Base-by-base conservation (phyloP, 2,329 filamentous ascomycete genomes). In the Aspergillus jensenii region DNA sequence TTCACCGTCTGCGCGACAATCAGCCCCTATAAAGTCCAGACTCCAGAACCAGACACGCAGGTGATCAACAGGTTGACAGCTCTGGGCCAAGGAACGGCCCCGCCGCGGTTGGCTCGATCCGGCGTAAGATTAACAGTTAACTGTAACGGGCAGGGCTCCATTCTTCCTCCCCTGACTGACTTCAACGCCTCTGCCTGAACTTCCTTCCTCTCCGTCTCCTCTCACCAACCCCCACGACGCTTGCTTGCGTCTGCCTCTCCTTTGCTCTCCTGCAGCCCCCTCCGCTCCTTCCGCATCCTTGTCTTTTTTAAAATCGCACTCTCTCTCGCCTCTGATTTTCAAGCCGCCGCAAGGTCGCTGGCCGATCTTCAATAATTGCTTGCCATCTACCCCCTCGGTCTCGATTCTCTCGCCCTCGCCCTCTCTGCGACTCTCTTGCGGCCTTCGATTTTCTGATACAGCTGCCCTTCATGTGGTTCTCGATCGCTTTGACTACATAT, bases 391-490 rank as follows among this genome's bases (percentile, higher is more conserved):
- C 52, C 14, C 43, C 46, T 51, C 54, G 15, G 37, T 27, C 56
- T 49, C 55, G 58, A 58, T 52, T 31, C 25, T 41, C 52, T 39
- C 51, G 58, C 37, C 33, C 23, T 41, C 52, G 21, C 31, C 23
- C 55, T 27, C 43, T 44, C 45, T 25, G 47, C 19, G 15, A 39
- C 21, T 25, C 17, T 52, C 40, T 41, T 49, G 35, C 25, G 37
- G 35, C 40, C 61, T 61, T 51, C 59, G 56, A 54, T 44, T 55
- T 39, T 37, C 31, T 53, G 48, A 54, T 31, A 41, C 35, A 11
- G 59, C 63, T 67, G 71, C 70, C 70, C 71, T 72, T 71, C 70
- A 73, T 73, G 71, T 70, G 70, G 64, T 66, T 64, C 46, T 43
- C 47, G 37, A 61, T 65, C 60, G 65, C 63, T 53, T 62, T 65